phyloP scores from a whole-genome alignment of 2,329 filamentous ascomycete genomes.

The Curvularia lunata region DNA sequence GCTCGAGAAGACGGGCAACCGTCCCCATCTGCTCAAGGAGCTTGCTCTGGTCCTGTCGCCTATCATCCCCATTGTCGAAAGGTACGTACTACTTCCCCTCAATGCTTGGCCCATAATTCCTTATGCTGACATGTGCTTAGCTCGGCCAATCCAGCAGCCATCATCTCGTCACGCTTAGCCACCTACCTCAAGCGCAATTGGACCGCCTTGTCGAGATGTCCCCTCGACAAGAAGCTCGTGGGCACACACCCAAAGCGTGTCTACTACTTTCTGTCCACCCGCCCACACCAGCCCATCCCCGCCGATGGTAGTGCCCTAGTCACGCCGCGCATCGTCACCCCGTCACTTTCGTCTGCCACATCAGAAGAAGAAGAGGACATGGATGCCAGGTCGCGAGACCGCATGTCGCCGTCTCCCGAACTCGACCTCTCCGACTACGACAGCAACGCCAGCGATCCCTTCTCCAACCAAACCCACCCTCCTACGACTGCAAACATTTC shows the following conservation, averaged over 20 bases:
- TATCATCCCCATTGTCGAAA: conserved; percentile 82
- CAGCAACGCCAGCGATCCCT: conserved; percentile 66
- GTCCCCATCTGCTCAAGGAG: conserved; percentile 94
- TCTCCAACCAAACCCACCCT: conserved; percentile 58
- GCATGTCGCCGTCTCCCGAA: conserved; percentile 89
- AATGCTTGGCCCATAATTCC: conserved; percentile 18
- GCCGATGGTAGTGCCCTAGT: conserved; percentile 62
- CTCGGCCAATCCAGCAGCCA: conserved; percentile 92
- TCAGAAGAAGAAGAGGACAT: conserved; percentile 75
- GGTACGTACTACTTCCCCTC: conserved; percentile 66
- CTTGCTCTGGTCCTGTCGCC: conserved; percentile 79
- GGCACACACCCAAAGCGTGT: conserved; percentile 91
- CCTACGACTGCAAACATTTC: conserved; percentile 53
- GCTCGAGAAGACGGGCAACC: conserved; percentile 86
- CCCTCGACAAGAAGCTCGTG: conserved; percentile 90
- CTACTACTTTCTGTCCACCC: conserved; percentile 95
- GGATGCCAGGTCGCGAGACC: conserved; percentile 62
- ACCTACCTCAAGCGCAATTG: conserved; percentile 86
- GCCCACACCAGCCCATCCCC: conserved; percentile 80
- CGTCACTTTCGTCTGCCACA: conserved; percentile 79
- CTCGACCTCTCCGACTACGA: conserved; percentile 92
- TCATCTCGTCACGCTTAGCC: conserved; percentile 90
- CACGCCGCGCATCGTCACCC: conserved; percentile 73
- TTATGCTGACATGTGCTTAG: conserved; percentile 60
- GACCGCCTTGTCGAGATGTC: conserved; percentile 80